phyloP scores from a whole-genome alignment of 306 rosid species.

The Medicago truncatula region MtrunA17r5.0-ANR NC_053047.1:27708001-27708500 shows the following conservation, averaged over 20 bases:
- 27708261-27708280: too few relatives aligned
- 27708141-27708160: not conserved
- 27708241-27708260: not conserved
- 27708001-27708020: slow-evolving; percentile 18
- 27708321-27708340: not conserved
- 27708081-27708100: not conserved
- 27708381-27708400: not conserved
- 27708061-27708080: not conserved
- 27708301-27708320: not conserved
- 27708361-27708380: not conserved
- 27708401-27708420: too few relatives aligned
- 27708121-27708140: not conserved
- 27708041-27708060: not conserved
- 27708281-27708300: not conserved
- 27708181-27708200: not conserved
- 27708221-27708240: not conserved
- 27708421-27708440: too few relatives aligned
- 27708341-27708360: not conserved
- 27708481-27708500: too few relatives aligned
- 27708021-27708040: not conserved
- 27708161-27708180: not conserved
- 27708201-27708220: not conserved
- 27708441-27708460: too few relatives aligned
- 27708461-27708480: too few relatives aligned
- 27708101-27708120: not conserved